Conservation (phyloP, 2,329 filamentous ascomycete species). For the Exophiala bonariae region DNA sequence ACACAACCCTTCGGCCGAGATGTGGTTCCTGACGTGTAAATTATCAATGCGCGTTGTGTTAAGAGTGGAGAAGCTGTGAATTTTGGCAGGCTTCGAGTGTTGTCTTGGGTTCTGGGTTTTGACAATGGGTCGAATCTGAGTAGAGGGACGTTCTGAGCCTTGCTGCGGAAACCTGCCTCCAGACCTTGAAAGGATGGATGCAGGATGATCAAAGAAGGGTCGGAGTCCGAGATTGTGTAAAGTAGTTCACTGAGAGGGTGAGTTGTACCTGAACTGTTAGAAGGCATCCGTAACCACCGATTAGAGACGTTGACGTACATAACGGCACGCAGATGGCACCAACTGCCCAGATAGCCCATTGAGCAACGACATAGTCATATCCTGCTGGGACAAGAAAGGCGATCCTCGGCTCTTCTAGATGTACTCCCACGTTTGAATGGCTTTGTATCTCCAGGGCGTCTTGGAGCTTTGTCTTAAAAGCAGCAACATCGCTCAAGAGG, state of each 20-base stretch:
- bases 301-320: conserved; percentile 31
- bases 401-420: conserved; percentile 49
- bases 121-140: conserved; percentile 32
- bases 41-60: conserved; percentile 30
- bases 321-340: conserved; percentile 45
- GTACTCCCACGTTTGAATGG: conserved; percentile 25
- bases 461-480: conserved; percentile 38
- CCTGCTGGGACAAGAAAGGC: conserved; percentile 93
- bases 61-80: conserved; percentile 45
- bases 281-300: conserved; percentile 5
- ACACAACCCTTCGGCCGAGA: conserved; percentile 35
- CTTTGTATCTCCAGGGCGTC: conserved; percentile 30
- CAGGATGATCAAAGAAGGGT: conserved; percentile 42
- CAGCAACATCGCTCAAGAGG: conserved; percentile 39
- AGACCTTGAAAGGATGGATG: conserved; percentile 40
- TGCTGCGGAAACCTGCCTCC: conserved; percentile 34
- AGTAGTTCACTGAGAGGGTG: conserved; percentile 43
- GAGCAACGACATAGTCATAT: conserved; percentile 93
- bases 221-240: conserved; percentile 43
- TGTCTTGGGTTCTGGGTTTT: conserved; percentile 11
- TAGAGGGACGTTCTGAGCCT: conserved; percentile 31
- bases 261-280: conserved; percentile 35
- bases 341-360: conserved; percentile 45
- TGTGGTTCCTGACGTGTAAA: conserved; percentile 31
- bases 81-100: conserved; percentile 30